Percentiles rank a stretch among this genome's conserved stretches.
phyloP scores from a whole-genome alignment of 2,329 filamentous ascomycete genomes.

The Trichoderma arundinaceum region DNA sequence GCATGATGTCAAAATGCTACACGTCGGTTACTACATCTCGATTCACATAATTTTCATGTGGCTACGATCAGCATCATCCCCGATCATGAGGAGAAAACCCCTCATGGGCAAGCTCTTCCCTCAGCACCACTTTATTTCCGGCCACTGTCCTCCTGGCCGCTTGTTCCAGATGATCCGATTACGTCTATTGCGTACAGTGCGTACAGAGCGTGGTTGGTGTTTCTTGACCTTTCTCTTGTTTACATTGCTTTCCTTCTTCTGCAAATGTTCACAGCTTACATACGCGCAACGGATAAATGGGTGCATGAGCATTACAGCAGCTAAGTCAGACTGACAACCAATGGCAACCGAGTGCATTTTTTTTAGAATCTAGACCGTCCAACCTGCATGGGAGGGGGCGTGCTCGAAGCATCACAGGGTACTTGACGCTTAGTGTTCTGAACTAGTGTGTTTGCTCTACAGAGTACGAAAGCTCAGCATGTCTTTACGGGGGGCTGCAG shows the following conservation, averaged over 20 bases:
- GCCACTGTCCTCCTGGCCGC: too few species aligned
- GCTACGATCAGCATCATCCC: constrained; percentile 6
- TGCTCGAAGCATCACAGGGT: constrained; percentile 14
- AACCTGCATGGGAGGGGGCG: constrained; percentile 23
- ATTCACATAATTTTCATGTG: neutral
- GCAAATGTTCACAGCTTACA: too few species aligned
- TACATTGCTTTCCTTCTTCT: too few species aligned
- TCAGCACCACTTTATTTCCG: too few species aligned
- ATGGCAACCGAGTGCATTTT: neutral
- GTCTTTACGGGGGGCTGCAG: neutral
- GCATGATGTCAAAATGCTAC: constrained; percentile 23
- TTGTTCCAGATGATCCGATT: too few species aligned
- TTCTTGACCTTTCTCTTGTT: too few species aligned
- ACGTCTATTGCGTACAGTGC: too few species aligned
- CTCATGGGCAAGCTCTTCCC: too few species aligned
- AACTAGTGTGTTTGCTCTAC: neutral
- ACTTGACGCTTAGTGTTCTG: neutral
- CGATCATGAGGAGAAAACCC: too few species aligned
- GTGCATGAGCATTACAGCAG: constrained; percentile 5
- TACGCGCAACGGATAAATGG: neutral
- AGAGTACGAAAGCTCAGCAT: neutral
- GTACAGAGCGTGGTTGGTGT: too few species aligned
- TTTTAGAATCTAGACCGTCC: constrained; percentile 30
- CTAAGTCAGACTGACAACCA: constrained; percentile 1
- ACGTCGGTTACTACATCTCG: constrained; percentile 9